Base-by-base conservation (phyloP, 2,329 filamentous ascomycete genomes). In the Fusarium beomiforme region DNA sequence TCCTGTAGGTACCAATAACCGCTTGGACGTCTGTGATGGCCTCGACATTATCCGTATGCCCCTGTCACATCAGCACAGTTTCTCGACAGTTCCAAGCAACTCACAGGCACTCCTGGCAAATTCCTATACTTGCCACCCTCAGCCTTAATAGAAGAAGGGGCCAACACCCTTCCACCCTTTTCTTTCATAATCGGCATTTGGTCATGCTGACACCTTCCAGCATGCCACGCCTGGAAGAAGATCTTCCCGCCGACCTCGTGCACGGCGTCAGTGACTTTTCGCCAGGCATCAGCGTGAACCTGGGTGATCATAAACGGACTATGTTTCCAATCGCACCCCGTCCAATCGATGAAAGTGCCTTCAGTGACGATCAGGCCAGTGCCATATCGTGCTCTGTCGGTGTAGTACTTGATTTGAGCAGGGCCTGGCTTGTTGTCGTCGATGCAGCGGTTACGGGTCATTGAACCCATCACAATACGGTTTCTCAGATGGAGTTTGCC, bases 391-490 rank as follows among this genome's bases (percentile, higher is more conserved):
- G 64, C 60, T 37, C 64, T 50, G 13, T 59, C 43, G 7, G 24
- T 21, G n/a, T 67, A 67, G 13, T 67, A n/a, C 24, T 65, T 60
- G 8, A 65, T 31, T 1, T 47, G 46, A 5, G 49, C 29, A n/a
- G 36, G 46, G 3, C 46, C 41, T 2, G 67, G 67, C 19, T 59
- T 69, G 34, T 46, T 44, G 13, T 67, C 21, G 21, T 69, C 54
- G 13, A 36, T 19, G 13, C 63, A 67, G 13, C 67, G 57, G 19
- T 69, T 69, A 0, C 63, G 58, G 5, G 67, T 69, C 63, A 67
- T 67, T 14, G 67, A 67, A 3, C 67, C 67, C 67, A 69, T 69
- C 26, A 43, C 44, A 3, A 69, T 39, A 10, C 63, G 63, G 31
- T 67, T 67, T 4, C 58, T 43, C 4, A 69, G 29, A 9, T 8